Base-by-base conservation (phyloP, 2,329 filamentous ascomycete species). In the Fusarium sp. region DNA sequence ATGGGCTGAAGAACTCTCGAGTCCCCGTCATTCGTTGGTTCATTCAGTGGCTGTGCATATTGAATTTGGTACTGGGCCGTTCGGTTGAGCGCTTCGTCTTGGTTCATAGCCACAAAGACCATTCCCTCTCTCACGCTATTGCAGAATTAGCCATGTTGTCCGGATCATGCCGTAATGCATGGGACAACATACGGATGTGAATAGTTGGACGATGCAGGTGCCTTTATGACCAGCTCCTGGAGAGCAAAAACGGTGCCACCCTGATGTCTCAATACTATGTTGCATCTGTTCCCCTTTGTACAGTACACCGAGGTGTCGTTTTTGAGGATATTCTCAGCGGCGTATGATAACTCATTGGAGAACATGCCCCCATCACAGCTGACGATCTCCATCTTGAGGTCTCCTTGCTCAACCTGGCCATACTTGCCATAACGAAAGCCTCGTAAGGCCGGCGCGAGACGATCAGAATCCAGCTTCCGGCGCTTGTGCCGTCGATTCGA, bases 271-370 rank as follows among this genome's bases (percentile, higher is more conserved):
- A 98, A 82, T 18, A 98, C 86, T 75, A 98, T 90, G 78, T 97
- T 97, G 84, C 95, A 98, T 65, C 91, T 89, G 69, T 92, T 92
- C n/a, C 90, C 91, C 80, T 95, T 93, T 41, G 95, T 97, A 82
- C 95, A 97, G 79, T 98, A 98, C 6, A 97, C 94, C 16, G 92
- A 93, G 65, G 87, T 86, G 81, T 98, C 94, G 79, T 95, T 91
- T 74, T 89, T 91, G 70, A 98, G 86, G 33, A 98, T 91, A 79
- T 97, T 97, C 75, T 95, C 93, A 26, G 92, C 90, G 18, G 88
- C 88, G 71, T 93, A 93, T 16, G 86, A 83, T 61, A 85, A 83
- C 75, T 91, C 89, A 70, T 92, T 91, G 56, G 88, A 86, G 77
- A 87, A 91, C 65, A 90, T 86, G 47, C 95, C 95, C 44, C 94